Conservation (phyloP, 805 yeast genomes). For the Ogataea allantospora region DNA sequence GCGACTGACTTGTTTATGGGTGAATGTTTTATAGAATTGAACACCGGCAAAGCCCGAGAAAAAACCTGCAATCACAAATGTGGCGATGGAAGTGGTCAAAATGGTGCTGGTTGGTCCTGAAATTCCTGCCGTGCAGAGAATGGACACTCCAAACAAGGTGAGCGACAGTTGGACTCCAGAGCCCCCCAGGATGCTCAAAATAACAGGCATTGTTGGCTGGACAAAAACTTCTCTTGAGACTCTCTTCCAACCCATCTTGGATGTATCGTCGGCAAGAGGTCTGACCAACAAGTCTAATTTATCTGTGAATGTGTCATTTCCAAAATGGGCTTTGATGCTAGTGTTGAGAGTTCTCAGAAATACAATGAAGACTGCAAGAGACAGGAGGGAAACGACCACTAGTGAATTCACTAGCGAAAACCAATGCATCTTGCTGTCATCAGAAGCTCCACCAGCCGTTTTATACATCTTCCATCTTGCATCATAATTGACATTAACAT, state of each 20-base stretch:
- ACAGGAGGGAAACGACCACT: constrained; percentile 58
- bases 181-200: constrained; percentile 59
- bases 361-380: constrained; percentile 64
- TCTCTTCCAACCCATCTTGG: constrained; percentile 48
- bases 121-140: constrained; percentile 55
- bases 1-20: constrained; percentile 39
- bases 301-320: constrained; percentile 18
- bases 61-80: constrained; percentile 68
- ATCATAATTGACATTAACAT: constrained; percentile 58
- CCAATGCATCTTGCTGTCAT: constrained; percentile 68
- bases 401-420: constrained; percentile 70
- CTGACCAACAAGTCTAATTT: constrained; percentile 18
- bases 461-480: constrained; percentile 70
- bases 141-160: constrained; percentile 59
- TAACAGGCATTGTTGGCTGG: constrained; percentile 46
- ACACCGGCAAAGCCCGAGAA: constrained; percentile 74
- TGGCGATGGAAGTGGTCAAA: constrained; percentile 54
- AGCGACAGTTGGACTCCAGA: constrained; percentile 74
- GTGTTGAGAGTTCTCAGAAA: constrained; percentile 53
- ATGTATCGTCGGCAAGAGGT: constrained; percentile 6
- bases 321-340: constrained; percentile 36
- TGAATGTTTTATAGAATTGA: constrained; percentile 55
- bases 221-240: constrained; percentile 53
- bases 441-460: constrained; percentile 41
- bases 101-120: constrained; percentile 66